Percentiles rank a stretch among this genome's conserved stretches.
These are phyloP conservation scores for Truncatella angustata DNA, from an alignment of 2,329 filamentous ascomycete species.

Conservation along the genomic window DNA sequence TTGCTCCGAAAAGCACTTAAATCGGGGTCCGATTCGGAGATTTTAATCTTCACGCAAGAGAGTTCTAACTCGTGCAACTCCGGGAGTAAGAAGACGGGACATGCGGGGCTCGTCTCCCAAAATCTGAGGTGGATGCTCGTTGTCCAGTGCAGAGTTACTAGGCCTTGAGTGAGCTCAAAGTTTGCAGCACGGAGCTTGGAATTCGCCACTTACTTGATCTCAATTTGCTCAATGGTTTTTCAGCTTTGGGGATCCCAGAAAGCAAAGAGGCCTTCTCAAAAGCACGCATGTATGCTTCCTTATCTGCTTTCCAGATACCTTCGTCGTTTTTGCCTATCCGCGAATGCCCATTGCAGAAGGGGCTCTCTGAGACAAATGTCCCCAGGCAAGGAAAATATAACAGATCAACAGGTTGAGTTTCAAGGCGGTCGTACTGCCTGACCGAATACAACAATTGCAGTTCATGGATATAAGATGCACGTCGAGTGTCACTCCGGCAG, in stretches of 20 bases:
- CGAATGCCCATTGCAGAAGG: constrained; percentile 4
- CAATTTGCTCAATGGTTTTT: neutral
- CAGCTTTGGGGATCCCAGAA: neutral
- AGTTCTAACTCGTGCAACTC: neutral
- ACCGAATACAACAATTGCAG: constrained; percentile 1
- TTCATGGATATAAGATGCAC: neutral
- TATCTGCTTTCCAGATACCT: constrained; percentile 3
- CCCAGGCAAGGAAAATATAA: neutral
- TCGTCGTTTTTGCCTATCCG: neutral
- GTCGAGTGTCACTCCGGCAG: neutral
- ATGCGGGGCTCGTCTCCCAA: neutral
- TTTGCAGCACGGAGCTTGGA: neutral
- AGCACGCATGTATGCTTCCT: neutral
- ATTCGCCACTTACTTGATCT: neutral
- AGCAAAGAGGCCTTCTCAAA: constrained; percentile 4
- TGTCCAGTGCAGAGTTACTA: constrained; percentile 5
- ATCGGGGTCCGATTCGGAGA: neutral
- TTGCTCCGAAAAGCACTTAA: neutral
- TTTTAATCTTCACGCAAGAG: constrained; percentile 3
- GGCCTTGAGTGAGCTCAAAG: neutral
- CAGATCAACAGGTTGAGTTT: neutral
- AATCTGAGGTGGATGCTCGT: neutral
- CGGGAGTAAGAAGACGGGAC: constrained; percentile 1
- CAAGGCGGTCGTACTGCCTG: neutral
- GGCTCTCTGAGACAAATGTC: constrained; percentile 7